Conservation (phyloP, 1,139 yeast genomes). For the Sugiyamaella neomexicana region DNA sequence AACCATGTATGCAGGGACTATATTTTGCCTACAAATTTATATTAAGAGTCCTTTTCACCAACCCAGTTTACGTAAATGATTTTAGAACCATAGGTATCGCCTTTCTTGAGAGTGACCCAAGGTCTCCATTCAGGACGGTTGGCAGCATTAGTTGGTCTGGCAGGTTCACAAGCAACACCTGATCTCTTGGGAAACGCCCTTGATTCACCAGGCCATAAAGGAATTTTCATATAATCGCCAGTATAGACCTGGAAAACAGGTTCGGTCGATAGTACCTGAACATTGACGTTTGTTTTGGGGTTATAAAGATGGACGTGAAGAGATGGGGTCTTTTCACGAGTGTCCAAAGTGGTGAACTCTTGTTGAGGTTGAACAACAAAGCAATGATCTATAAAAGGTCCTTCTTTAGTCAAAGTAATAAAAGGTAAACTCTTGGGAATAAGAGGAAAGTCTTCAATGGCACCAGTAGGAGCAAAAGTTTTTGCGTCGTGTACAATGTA, state of each 20-base stretch:
- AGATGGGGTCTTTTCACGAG: slow-evolving; percentile 45
- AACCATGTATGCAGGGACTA: slow-evolving; percentile 5
- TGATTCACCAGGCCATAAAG: slow-evolving; percentile 38
- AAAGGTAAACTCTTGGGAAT: slow-evolving; percentile 30
- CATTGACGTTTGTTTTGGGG: slow-evolving; percentile 47
- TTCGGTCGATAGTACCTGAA: slow-evolving; percentile 57
- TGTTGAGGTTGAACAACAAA: slow-evolving; percentile 48
- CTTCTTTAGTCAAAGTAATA: slow-evolving; percentile 38
- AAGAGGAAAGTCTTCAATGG: slow-evolving; percentile 39
- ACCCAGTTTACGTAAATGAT: slow-evolving; percentile 43
- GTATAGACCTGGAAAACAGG: slow-evolving; percentile 71
- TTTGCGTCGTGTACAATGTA: slow-evolving; percentile 44
- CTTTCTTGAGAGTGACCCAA: slow-evolving; percentile 55
- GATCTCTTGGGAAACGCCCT: slow-evolving; percentile 46
- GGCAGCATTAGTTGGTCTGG: slow-evolving; percentile 59
- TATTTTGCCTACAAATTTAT: too few species aligned
- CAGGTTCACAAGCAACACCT: slow-evolving; percentile 67
- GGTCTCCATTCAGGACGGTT: slow-evolving; percentile 50
- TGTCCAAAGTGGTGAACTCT: slow-evolving; percentile 42
- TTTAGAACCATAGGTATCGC: slow-evolving; percentile 56
- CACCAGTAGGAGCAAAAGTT: slow-evolving; percentile 54
- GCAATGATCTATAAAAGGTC: slow-evolving; percentile 51
- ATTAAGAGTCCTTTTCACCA: slow-evolving; percentile 14
- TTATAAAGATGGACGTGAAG: slow-evolving; percentile 50
- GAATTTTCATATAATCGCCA: slow-evolving; percentile 52